These are phyloP conservation scores for Escovopsis sp. DNA, from an alignment of 2,329 filamentous ascomycete genomes.

Conservation along the genomic window DNA sequence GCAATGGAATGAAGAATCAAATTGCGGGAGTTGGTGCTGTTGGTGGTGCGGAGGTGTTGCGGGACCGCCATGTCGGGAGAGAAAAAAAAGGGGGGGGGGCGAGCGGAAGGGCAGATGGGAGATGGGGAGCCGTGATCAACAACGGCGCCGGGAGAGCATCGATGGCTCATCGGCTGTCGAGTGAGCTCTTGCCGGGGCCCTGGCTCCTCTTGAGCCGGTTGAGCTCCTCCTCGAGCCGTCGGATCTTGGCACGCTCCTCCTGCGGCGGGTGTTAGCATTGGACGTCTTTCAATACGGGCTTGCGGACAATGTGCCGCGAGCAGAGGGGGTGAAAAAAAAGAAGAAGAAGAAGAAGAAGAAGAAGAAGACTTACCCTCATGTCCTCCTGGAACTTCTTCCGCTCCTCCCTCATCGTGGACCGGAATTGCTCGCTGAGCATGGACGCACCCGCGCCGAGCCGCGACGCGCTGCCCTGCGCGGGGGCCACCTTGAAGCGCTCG, in stretches of 20 bases:
- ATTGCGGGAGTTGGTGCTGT: no score
- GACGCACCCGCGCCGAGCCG: conserved; percentile 29
- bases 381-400: conserved; percentile 43
- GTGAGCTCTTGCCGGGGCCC: conserved; percentile 27
- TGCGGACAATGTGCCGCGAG: background rate
- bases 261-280: conserved; percentile 15
- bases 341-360: no score
- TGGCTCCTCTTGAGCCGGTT: conserved; percentile 27
- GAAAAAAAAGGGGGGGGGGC: conserved; percentile 5
- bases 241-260: conserved; percentile 34
- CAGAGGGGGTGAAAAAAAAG: no score
- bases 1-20: no score
- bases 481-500: conserved; percentile 30
- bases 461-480: conserved; percentile 17
- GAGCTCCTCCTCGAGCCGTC: conserved; percentile 38
- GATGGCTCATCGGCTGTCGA: conserved; percentile 15
- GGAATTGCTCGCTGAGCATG: conserved; percentile 42
- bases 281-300: background rate
- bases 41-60: no score
- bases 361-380: conserved; percentile 26
- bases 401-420: conserved; percentile 41
- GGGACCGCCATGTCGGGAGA: background rate
- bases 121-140: background rate
- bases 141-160: background rate
- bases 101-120: conserved; percentile 2